Percentiles rank a stretch among this genome's conserved stretches.
These are phyloP conservation scores for Colletotrichum tamarilloi DNA, from an alignment of 2,329 filamentous ascomycete genomes.

Conservation along the genomic window DNA sequence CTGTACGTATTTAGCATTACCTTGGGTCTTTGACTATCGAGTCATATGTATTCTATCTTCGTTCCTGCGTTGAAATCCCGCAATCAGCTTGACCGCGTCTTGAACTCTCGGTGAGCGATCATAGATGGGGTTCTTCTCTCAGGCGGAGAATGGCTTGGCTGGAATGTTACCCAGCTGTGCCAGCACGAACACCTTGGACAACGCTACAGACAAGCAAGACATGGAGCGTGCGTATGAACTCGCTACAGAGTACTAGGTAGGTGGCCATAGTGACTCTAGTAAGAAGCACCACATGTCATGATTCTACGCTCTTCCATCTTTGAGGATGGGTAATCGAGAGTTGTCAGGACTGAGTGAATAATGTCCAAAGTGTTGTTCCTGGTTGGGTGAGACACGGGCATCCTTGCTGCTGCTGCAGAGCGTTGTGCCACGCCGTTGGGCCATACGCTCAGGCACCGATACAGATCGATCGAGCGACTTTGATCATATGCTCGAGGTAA, in stretches of 20 bases:
- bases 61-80: neutral
- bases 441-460: conserved; percentile 4
- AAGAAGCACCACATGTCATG: neutral
- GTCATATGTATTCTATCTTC: neutral
- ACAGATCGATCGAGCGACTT: neutral
- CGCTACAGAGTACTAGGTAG: no score
- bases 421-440: neutral
- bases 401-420: conserved; percentile 8
- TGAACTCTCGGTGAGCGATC: neutral
- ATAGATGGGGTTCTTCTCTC: neutral
- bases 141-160: neutral
- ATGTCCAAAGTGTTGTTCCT: neutral
- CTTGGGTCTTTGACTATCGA: neutral
- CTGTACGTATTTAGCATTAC: neutral
- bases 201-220: neutral
- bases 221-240: neutral
- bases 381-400: neutral
- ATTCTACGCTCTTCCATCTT: neutral
- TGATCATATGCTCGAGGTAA: neutral
- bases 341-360: neutral
- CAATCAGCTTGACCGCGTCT: neutral
- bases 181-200: neutral
- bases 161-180: neutral
- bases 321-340: neutral
- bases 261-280: neutral